Evolutionary conservation across 495 filamentous ascomycete genomes (phyloP).

Genomic region (Entonaema liquescens): DNA sequence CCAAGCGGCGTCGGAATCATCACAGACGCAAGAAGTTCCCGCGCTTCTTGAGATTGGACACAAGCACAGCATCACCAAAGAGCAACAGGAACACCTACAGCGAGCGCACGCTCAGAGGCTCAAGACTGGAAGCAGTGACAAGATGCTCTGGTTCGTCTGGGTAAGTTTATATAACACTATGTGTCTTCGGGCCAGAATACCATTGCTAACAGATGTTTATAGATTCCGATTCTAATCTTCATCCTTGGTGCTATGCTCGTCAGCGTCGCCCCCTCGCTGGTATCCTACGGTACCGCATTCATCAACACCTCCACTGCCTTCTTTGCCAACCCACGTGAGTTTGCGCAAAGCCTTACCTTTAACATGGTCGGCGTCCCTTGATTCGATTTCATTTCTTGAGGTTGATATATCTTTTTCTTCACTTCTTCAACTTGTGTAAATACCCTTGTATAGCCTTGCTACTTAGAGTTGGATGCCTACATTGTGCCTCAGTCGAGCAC

Average conservation of each 20-base stretch:
- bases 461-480: conserved; percentile 17
- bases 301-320: conserved; percentile 12
- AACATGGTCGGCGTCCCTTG: conserved; percentile 17
- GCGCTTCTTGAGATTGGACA: conserved; percentile 61
- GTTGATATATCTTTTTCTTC: conserved; percentile 4
- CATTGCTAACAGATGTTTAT: conserved; percentile 21
- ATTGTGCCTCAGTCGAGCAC: conserved; percentile 7
- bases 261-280: conserved; percentile 65
- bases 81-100: conserved; percentile 77
- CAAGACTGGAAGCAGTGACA: conserved; percentile 76
- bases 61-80: conserved; percentile 66
- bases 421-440: conserved; percentile 28
- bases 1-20: conserved; percentile 41
- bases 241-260: conserved; percentile 71
- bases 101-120: conserved; percentile 77
- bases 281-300: conserved; percentile 48
- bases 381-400: conserved; percentile 8
- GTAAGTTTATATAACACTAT: conserved; percentile 54
- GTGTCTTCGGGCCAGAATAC: not conserved
- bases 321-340: conserved; percentile 30
- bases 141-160: conserved; percentile 87
- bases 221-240: conserved; percentile 61
- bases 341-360: conserved; percentile 14
- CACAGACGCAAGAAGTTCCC: conserved; percentile 46
- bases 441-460: conserved; percentile 24